Evolutionary conservation across 768 basidiomycete genomes (phyloP).

Genomic region (Agaricus sinodeliciosus): DNA sequence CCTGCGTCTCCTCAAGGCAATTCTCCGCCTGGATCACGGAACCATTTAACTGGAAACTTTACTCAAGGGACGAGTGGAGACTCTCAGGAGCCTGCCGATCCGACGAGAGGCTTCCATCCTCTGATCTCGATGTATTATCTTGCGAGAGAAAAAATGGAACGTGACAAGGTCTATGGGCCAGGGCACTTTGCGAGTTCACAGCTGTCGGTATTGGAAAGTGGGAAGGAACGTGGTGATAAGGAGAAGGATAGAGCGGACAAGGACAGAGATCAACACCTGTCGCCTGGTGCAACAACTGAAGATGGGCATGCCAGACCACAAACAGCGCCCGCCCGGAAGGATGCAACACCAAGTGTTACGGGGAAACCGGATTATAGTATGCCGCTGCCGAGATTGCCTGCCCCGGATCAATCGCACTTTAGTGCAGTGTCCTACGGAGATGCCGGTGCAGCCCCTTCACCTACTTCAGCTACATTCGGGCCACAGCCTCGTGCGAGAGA

Average conservation of each 20-base stretch:
- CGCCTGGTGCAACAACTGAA: conserved; percentile 8
- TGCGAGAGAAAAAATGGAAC: conserved; percentile 90
- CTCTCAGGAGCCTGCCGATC: conserved; percentile 56
- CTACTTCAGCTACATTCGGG: conserved; percentile 52
- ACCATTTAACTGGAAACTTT: conserved; percentile 43
- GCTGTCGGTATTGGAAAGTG: conserved; percentile 45
- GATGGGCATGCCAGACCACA: conserved; percentile 18
- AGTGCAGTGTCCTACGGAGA: conserved; percentile 70
- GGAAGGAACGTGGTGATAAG: neutral
- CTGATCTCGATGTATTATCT: conserved; percentile 96
- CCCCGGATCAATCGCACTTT: conserved; percentile 76
- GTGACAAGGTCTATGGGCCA: conserved; percentile 89
- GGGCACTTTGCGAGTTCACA: conserved; percentile 94
- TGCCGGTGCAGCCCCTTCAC: conserved; percentile 46
- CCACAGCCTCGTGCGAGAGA: conserved; percentile 64
- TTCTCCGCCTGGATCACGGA: conserved; percentile 57
- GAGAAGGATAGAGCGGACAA: neutral
- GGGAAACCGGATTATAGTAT: conserved; percentile 71
- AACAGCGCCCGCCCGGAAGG: conserved; percentile 21
- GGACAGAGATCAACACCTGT: conserved; percentile 6
- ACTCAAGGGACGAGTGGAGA: conserved; percentile 25
- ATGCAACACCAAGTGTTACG: conserved; percentile 18
- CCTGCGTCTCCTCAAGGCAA: conserved; percentile 35
- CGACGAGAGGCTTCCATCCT: conserved; percentile 90
- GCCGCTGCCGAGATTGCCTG: conserved; percentile 74